Evolutionary conservation across 2,329 filamentous ascomycete species (phyloP), one percentile per base, ranked within the genome.

Genomic region (Penicillium sp.): DNA sequence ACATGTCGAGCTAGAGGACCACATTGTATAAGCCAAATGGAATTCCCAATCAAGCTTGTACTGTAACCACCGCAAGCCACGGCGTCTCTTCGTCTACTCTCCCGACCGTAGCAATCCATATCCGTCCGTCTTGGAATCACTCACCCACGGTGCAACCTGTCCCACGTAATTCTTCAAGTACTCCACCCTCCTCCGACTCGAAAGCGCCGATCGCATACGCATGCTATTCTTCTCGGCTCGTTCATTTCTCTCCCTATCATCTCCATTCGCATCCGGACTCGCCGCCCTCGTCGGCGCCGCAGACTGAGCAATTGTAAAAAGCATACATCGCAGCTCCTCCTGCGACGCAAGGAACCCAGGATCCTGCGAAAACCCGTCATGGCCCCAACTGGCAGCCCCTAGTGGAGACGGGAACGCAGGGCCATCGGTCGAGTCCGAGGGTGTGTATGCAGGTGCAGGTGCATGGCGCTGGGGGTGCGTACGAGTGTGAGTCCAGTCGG

Each of bases 81-180:
- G 12, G 15, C 24, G 3, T n/a, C 17, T 12, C 45, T 28, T 49
- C 17, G 2, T 30, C 8, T 17, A 3, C 24, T 30, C 8, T 17
- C 8, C 24, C 8, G 17, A 19, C 45, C 9, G 26, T 30, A 49
- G 37, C 51, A 26, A 55, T 22, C 22, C 3, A 51, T 42, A 1
- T 1, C 4, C n/a, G 2, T 4, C 13, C 10, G 4, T 19, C n/a
- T 30, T 4, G 0, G 26, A 13, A 53, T 17, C 4, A 67, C 73
- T 60, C 63, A 82, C 80, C 83, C 84, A 86, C 24, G 81, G 82
- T 3, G 84, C 84, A 44, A 85, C 81, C 59, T 85, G 80, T 1
- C 81, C 79, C 24, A 86, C 79, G 71, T 84, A 86, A 49, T 84
- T 81, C 45, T 82, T 79, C 38, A 83, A 67, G 54, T 81, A 82